These are phyloP conservation scores for Lumnitzera racemosa DNA, from an alignment of 345 rosid genomes.

Conservation along the genomic window DNA sequence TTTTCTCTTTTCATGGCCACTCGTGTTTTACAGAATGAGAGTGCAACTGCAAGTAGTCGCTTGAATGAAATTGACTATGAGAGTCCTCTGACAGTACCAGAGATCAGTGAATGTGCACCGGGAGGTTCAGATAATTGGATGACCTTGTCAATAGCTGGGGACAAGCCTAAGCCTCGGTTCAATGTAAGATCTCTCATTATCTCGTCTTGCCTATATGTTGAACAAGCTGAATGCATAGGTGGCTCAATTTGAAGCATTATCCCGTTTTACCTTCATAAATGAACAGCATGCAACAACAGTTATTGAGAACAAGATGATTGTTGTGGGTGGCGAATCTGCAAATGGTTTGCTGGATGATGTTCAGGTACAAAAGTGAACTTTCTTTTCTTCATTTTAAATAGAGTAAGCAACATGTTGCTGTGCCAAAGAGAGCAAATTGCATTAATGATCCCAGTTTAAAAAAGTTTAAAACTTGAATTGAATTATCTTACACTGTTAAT, in stretches of 20 bases:
- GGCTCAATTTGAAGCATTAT: conserved; percentile 6
- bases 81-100: conserved; percentile 38
- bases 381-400: neutral
- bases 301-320: conserved; percentile 90
- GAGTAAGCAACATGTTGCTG: neutral
- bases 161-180: conserved; percentile 73
- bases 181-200: conserved; percentile 33
- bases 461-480: too few relatives aligned
- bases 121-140: conserved; percentile 79
- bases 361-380: conserved; percentile 44
- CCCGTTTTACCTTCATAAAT: neutral
- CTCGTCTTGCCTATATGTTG: conserved; percentile 3
- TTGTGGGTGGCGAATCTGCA: conserved; percentile 91
- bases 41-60: conserved; percentile 32
- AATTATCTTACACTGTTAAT: too few relatives aligned
- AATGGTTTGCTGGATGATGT: conserved; percentile 84
- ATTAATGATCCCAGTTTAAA: too few relatives aligned
- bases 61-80: conserved; percentile 46
- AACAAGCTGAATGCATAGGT: neutral
- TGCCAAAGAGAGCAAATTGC: too few relatives aligned
- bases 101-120: conserved; percentile 24
- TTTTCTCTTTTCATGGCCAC: neutral
- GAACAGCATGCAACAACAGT: conserved; percentile 87
- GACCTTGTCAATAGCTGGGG: conserved; percentile 69
- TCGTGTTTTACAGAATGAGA: conserved; percentile 38